Evolutionary conservation across 2,329 filamentous ascomycete species (phyloP), one percentile per base, ranked within the genome.

Genomic region (Ceratocystis destructans): DNA sequence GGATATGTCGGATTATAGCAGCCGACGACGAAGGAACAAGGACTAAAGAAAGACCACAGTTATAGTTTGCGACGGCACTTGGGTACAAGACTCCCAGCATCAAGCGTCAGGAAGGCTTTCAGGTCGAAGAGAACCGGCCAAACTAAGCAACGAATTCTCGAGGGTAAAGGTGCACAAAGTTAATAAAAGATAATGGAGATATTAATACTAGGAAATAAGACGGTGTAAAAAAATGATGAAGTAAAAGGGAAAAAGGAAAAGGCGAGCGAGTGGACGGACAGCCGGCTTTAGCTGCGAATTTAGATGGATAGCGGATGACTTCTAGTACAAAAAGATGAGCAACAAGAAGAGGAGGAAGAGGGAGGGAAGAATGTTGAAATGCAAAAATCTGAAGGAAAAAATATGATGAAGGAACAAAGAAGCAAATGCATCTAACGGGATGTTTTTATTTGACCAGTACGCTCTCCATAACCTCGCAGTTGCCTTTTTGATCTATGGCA

Each of bases 381-480:
- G 5, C 2, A 15, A 2, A 10, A 22, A 22, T 22, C 22, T 22
- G 22, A 45, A n/a, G 1, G 5, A n/a, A 2, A 45, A 59, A 62
- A 62, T 15, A 25, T 28, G 33, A 25, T 20, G 15, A 44, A 25
- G 15, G 22, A 22, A 64, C n/a, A 59, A 59, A 33, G 37, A 25
- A 7, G 15, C 37, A 62, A 62, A 62, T 62, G 61, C 37, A 46
- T 25, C 33, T 62, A 62, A 62, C 37, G 41, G 61, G 61, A 59
- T 59, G 55, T 10, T 46, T 66, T 37, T 50, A 64, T 46, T 57
- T 45, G 17, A 62, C 31, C 22, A 61, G 50, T 48, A n/a, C 61
- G 37, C 61, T 66, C 61, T 64, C 48, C 31, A 46, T 64, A n/a
- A n/a, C 31, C 37, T 41, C 37, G 55, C 55, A 59, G 55, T 59